Evolutionary conservation across 1,284 basidiomycete species (phyloP), one percentile per base, ranked within the genome.

Genomic region (Ceratobasidium sp.): DNA sequence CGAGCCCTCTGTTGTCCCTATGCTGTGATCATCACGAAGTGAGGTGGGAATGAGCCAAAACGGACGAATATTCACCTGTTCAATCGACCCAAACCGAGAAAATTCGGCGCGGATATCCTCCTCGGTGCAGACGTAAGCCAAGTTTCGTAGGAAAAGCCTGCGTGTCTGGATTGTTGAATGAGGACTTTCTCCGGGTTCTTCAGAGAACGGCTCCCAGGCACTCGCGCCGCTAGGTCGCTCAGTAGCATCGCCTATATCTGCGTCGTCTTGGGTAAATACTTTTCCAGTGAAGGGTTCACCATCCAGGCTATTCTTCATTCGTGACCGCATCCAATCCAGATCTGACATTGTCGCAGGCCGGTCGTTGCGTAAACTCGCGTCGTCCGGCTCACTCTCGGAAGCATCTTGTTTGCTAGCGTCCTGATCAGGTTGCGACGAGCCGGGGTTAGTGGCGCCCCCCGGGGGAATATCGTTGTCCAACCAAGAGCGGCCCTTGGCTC

Each of bases 131-230:
- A 92, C 87, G 80, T 95, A 98, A 0, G 96, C 87, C 22, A 98
- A 83, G 81, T 98, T 99, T 14, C 97, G 93, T 6, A 98, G 84
- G 80, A 98, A 98, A 4, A 98, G 84, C 0, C 97, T 89, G 0
- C 89, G 88, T 0, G 94, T 95, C 74, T 88, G 87, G 74, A 98
- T 95, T 0, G 39, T 87, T 27, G 29, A 64, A 1, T 41, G 43
- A 24, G 63, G 9, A 9, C 58, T 72, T 56, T 34, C 71, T 39
- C 41, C 49, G 22, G 49, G 41, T 8, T 13, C 53, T 56, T 43
- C 53, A 3, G 16, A 7, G 5, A 43, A 5, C 7, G 43, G 27
- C 29, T 61, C 69, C 19, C 24, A 14, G 13, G 46, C 43, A 34
- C 6, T 22, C 22, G 29, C 9, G 16, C 7, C 24, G 19, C 24